Evolutionary conservation across 108 stramenopile genomes (phyloP).

Genomic region (Cylindrotheca closterium): DNA sequence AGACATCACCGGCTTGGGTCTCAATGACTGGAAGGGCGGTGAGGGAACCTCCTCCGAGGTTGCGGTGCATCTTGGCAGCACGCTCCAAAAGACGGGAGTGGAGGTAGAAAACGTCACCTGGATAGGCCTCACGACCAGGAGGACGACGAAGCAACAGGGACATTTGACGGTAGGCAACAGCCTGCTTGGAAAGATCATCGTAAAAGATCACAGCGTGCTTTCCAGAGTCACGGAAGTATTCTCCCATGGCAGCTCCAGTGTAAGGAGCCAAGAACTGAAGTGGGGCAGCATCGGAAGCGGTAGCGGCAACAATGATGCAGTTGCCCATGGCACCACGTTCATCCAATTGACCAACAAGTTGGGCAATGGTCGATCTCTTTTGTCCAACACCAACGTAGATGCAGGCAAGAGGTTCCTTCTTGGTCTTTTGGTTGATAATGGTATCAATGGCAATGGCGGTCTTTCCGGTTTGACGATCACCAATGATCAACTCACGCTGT

Average conservation of each 20-base stretch:
- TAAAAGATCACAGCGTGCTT: conserved; percentile 99
- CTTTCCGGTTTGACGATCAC: conserved; percentile 99
- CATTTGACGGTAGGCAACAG: conserved; percentile 99
- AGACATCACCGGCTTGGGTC: conserved; percentile 99
- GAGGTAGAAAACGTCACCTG: conserved; percentile 99
- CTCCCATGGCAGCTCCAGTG: conserved; percentile 99
- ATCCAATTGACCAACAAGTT: conserved; percentile 98
- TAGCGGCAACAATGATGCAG: conserved; percentile 99
- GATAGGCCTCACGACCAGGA: conserved; percentile 99
- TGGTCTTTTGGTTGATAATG: conserved; percentile 99
- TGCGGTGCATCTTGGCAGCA: conserved; percentile 99
- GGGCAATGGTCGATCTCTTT: conserved; percentile 99
- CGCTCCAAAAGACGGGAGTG: conserved; percentile 99
- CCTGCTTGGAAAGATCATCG: conserved; percentile 99
- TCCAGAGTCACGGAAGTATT: conserved; percentile 99
- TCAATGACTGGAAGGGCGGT: conserved; percentile 99
- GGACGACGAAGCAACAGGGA: conserved; percentile 99
- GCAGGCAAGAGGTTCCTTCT: conserved; percentile 97
- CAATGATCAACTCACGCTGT: conserved; percentile 97
- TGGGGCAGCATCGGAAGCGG: conserved; percentile 99
- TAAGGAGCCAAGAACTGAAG: conserved; percentile 99
- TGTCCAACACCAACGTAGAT: conserved; percentile 99
- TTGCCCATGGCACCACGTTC: conserved; percentile 96
- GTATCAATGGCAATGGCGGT: conserved; percentile 99
- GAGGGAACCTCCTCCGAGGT: conserved; percentile 94